A percentile compares a stretch with the other conserved stretches of the same genome.
These are phyloP conservation scores for Alternaria ventricosa DNA, from an alignment of 2,329 filamentous ascomycete genomes.

Conservation along the genomic window DNA sequence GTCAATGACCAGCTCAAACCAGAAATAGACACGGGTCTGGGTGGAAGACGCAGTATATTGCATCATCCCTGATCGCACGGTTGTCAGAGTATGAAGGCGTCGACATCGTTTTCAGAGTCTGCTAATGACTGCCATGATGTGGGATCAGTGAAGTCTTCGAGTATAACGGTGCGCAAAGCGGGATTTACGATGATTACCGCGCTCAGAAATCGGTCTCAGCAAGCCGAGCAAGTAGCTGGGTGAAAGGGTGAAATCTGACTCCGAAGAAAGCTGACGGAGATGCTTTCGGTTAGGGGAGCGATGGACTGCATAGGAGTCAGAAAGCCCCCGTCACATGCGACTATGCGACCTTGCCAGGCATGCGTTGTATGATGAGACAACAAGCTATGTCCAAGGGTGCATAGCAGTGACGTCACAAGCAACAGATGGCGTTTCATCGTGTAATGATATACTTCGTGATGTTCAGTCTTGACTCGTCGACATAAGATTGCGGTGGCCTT, in stretches of 20 bases:
- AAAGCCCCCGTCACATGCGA: neutral
- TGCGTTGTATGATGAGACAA: neutral
- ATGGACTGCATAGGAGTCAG: neutral
- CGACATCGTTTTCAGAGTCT: neutral
- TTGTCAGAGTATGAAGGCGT: neutral
- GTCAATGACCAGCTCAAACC: neutral
- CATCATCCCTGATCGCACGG: neutral
- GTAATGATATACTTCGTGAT: neutral
- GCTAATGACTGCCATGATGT: neutral
- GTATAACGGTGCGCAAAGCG: neutral
- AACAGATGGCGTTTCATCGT: neutral
- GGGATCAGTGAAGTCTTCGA: neutral
- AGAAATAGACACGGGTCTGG: fast-evolving
- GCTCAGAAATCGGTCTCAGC: neutral
- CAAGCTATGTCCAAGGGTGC: neutral
- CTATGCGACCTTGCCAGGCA: neutral
- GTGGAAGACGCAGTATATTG: neutral
- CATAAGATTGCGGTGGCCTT: neutral
- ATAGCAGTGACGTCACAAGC: neutral
- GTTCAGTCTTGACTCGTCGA: neutral
- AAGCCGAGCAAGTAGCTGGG: neutral
- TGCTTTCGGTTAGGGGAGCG: neutral
- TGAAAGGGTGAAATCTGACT: fast-evolving
- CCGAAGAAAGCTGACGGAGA: neutral
- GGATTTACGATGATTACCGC: neutral